phyloP scores from a whole-genome alignment of 441 rosid genomes.

The Gossypium gossypioides region DNA sequence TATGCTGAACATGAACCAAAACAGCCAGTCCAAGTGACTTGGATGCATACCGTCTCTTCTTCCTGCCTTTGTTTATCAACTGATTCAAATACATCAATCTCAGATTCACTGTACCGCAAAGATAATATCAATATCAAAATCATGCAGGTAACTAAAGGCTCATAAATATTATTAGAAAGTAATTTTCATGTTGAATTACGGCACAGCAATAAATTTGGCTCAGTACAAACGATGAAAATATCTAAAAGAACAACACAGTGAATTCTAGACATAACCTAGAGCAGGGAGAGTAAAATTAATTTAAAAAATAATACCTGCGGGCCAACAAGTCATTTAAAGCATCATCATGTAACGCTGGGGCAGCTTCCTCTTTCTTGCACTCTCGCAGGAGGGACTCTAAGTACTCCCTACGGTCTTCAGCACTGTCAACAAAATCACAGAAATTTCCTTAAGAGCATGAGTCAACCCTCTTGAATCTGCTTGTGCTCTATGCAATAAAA shows the following conservation, averaged over 20 bases:
- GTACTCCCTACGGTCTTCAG: conserved; percentile 91
- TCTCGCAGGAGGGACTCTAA: conserved; percentile 82
- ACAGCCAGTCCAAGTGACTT: neutral
- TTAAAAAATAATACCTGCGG: conserved; percentile 50
- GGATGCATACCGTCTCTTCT: conserved; percentile 52
- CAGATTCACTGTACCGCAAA: conserved; percentile 51
- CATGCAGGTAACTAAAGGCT: neutral
- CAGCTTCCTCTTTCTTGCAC: conserved; percentile 82
- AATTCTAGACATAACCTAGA: neutral
- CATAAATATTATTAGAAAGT: neutral
- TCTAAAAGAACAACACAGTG: neutral
- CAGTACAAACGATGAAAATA: neutral
- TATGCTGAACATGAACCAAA: neutral
- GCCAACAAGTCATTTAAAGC: conserved; percentile 71
- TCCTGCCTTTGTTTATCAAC: conserved; percentile 66
- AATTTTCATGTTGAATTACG: neutral
- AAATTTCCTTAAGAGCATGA: conserved; percentile 14
- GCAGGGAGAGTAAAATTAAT: neutral
- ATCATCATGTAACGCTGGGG: conserved; percentile 85
- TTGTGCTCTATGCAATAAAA: neutral
- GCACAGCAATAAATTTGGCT: neutral
- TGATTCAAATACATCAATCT: conserved; percentile 83
- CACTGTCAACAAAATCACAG: conserved; percentile 38
- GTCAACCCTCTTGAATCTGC: neutral
- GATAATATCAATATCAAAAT: neutral